Evolutionary conservation across 306 rosid species (phyloP).

Genomic region (Rubus parviflorus): DNA sequence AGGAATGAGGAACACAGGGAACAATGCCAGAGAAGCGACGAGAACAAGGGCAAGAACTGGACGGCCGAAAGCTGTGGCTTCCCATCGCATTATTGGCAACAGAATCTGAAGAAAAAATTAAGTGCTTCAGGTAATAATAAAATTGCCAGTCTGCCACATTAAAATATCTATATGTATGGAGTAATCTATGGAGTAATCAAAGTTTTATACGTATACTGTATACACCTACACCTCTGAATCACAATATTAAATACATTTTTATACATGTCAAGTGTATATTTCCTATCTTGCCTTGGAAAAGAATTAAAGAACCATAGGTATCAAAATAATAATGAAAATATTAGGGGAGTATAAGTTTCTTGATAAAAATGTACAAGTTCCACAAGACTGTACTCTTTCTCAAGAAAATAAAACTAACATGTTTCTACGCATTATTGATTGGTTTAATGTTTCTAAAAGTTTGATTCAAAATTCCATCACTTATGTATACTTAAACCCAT

Average conservation of each 20-base stretch:
- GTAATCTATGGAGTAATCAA: background rate
- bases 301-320: background rate
- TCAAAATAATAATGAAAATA: background rate
- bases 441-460: too few relatives aligned
- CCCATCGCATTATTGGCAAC: slow-evolving; percentile 90
- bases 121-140: slow-evolving; percentile 15
- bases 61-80: slow-evolving; percentile 97
- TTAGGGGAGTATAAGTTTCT: background rate
- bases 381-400: background rate
- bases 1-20: slow-evolving; percentile 83
- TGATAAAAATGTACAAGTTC: background rate
- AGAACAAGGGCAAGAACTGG: slow-evolving; percentile 88
- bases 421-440: background rate
- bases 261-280: background rate
- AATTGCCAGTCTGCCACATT: background rate
- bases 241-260: background rate
- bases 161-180: background rate
- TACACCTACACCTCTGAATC: background rate
- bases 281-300: background rate
- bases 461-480: too few relatives aligned
- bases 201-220: background rate
- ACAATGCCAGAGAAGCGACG: slow-evolving; percentile 83
- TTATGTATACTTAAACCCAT: background rate
- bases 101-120: slow-evolving; percentile 51
- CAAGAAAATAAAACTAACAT: background rate